A percentile compares a stretch with the other conserved stretches of the same genome.
phyloP scores from a whole-genome alignment of 2,329 filamentous ascomycete species.

The Mariannaea sp. region DNA sequence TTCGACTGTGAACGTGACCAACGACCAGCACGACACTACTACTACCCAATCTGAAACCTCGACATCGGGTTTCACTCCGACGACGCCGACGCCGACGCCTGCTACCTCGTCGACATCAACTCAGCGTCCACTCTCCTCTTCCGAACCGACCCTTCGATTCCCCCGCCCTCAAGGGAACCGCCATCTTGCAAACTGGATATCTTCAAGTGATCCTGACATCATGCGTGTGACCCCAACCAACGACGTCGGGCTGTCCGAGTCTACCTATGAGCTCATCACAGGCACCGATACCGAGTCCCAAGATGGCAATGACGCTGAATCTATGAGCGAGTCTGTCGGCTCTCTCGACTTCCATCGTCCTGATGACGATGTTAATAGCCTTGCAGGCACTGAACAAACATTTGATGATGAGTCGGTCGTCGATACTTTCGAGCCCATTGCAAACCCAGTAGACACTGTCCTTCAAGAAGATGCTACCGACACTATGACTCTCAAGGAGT shows the following conservation, averaged over 20 bases:
- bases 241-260: slow-evolving; percentile 58
- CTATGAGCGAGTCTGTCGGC: slow-evolving; percentile 54
- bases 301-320: slow-evolving; percentile 54
- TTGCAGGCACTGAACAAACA: slow-evolving; percentile 55
- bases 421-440: slow-evolving; percentile 40
- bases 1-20: slow-evolving; percentile 30
- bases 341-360: slow-evolving; percentile 55
- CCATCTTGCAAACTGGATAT: slow-evolving; percentile 63
- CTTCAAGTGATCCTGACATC: slow-evolving; percentile 61
- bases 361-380: slow-evolving; percentile 59
- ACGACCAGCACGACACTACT: slow-evolving; percentile 23
- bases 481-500: slow-evolving; percentile 10
- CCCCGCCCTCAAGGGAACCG: slow-evolving; percentile 60
- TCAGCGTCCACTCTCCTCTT: slow-evolving; percentile 41
- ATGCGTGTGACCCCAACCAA: slow-evolving; percentile 54
- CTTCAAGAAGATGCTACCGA: slow-evolving; percentile 22
- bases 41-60: slow-evolving; percentile 17
- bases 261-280: slow-evolving; percentile 61
- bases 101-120: slow-evolving; percentile 15
- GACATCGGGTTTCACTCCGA: slow-evolving; percentile 14
- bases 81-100: slow-evolving; percentile 29
- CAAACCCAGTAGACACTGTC: slow-evolving; percentile 12
- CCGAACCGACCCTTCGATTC: slow-evolving; percentile 59
- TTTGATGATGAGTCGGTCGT: slow-evolving; percentile 49
- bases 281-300: slow-evolving; percentile 59